A percentile compares a stretch with the other conserved stretches of the same genome.
Evolutionary conservation across 1,139 yeast genomes (phyloP).

Genomic region (Geotrichum australiense): DNA sequence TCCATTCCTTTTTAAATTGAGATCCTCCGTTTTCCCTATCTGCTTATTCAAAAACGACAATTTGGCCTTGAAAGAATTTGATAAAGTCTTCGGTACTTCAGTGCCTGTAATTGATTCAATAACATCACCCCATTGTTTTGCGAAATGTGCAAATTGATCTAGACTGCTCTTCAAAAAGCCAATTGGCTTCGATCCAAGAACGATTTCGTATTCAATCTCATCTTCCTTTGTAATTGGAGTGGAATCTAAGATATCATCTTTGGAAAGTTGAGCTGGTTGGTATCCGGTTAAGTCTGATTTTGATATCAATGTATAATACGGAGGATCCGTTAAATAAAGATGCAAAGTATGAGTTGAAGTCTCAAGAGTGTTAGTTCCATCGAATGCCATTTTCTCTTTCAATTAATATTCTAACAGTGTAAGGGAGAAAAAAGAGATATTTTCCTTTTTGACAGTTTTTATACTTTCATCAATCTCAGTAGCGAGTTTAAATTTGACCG

Average conservation of each 20-base stretch:
- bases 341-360: conserved; percentile 14
- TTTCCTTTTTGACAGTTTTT: no score
- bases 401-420: no score
- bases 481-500: no score
- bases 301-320: conserved; percentile 12
- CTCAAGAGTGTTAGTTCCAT: no score
- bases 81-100: neutral
- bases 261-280: conserved; percentile 3
- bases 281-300: conserved; percentile 10
- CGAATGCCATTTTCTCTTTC: no score
- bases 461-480: no score
- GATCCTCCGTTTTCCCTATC: neutral
- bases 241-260: conserved; percentile 1
- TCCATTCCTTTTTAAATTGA: neutral
- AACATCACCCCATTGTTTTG: conserved; percentile 5
- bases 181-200: neutral
- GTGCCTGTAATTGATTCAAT: neutral
- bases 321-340: conserved; percentile 9
- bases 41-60: conserved; percentile 3
- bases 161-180: conserved; percentile 5
- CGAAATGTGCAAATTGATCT: conserved; percentile 9
- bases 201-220: neutral
- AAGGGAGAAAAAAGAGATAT: no score
- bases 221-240: conserved; percentile 3
- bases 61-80: conserved; percentile 3